Base-by-base conservation (phyloP, 2,329 filamentous ascomycete genomes). In the Trichoderma hamatum region DNA sequence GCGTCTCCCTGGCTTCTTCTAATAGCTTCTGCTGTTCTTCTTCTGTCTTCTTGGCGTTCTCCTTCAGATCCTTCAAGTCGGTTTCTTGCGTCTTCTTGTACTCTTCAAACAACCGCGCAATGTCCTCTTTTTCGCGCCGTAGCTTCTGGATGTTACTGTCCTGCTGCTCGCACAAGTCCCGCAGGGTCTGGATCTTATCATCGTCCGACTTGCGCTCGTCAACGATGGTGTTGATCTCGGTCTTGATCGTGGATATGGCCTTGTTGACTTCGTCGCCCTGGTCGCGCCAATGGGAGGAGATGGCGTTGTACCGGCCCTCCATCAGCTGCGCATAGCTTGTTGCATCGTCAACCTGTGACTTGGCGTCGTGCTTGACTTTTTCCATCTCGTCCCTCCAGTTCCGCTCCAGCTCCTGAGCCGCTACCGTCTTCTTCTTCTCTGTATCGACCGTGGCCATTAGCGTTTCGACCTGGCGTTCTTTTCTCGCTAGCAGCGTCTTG, bases 391-490 rank as follows among this genome's bases (percentile, higher is more conserved):
- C 84, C 74, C 82, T 88, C 89, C 84, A 92, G 71, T 72, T 85
- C 74, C 78, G 85, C 75, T 92, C 90, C 34, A 86, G 84, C 62
- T 85, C 83, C 71, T 86, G 83, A 5, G 90, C 89, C 24, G 84
- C 84, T 26, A 83, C 80, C 3, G 90, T 84, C 71, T 88, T 86
- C 73, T 86, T 84, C 76, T 86, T 86, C 79, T 94, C 91, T 2
- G 84, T 78, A 51, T 91, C 89, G 32, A 93, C 82, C 21, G 88
- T 83, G 10, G 84, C 83, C 73, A 89, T 89, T 70, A 93, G 78
- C 55, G 89, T 87, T 72, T 92, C 89, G 52, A 94, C 86, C 77
- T 93, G 92, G 14, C 92, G 86, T 75, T 94, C 91, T 75, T 92
- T 92, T 69, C 91, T 84, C 69, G 89, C 86, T 32, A 94, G 83